Evolutionary conservation across 345 rosid genomes (phyloP).

Genomic region (Brassica nigra): DNA sequence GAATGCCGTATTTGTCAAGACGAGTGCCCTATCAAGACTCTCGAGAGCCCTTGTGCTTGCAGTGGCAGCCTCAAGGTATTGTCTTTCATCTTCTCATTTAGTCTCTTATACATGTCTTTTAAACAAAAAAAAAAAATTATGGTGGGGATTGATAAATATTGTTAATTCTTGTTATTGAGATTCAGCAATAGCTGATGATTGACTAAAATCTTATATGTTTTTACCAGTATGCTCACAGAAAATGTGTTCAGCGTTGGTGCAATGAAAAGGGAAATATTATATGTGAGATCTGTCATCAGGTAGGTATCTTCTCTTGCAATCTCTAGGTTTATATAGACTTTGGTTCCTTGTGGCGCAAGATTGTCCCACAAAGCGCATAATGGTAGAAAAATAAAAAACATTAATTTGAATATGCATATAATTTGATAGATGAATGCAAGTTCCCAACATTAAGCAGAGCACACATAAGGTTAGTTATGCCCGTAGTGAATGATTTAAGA

Average conservation of each 20-base stretch:
- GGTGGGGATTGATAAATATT: not conserved
- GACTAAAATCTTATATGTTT: not conserved
- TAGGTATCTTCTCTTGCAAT: slow-evolving; percentile 37
- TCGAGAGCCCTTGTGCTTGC: slow-evolving; percentile 90
- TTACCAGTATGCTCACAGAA: slow-evolving; percentile 78
- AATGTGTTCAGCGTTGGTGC: slow-evolving; percentile 98
- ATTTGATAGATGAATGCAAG: not conserved
- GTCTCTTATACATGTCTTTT: not conserved
- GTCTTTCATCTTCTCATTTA: not conserved
- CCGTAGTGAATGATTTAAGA: not conserved
- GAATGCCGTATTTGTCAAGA: slow-evolving; percentile 98
- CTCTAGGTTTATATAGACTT: not conserved
- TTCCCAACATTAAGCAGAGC: not conserved
- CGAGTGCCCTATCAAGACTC: slow-evolving; percentile 64
- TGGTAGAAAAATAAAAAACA: not conserved
- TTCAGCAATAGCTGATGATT: not conserved
- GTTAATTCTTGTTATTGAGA: not conserved
- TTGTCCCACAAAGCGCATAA: not conserved
- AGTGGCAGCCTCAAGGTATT: slow-evolving; percentile 87
- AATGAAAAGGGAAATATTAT: slow-evolving; percentile 82
- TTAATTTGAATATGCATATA: not conserved
- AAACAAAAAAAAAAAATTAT: too few species aligned
- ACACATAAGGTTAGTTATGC: not conserved
- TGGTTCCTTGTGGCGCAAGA: not conserved
- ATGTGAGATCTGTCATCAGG: slow-evolving; percentile 94